A percentile compares a stretch with the other conserved stretches of the same genome.
phyloP scores from a whole-genome alignment of 148 eudicot genomes.

The Linanthus parryae region DNA sequence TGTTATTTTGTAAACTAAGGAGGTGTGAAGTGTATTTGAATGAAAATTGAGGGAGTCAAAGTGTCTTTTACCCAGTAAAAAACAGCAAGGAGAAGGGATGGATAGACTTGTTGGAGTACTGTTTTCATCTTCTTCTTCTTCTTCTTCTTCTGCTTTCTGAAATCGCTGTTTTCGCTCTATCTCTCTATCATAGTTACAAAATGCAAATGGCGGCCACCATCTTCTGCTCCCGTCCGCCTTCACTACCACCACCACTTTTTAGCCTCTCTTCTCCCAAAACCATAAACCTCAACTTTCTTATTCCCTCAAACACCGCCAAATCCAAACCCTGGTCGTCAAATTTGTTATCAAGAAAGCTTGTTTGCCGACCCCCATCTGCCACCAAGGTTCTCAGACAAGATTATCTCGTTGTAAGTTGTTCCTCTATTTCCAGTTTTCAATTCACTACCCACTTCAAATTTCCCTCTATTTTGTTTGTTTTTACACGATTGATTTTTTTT shows the following conservation, averaged over 20 bases:
- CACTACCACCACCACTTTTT: constrained; percentile 1
- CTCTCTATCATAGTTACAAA: too few species aligned
- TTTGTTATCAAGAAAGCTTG: constrained; percentile 28
- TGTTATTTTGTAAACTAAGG: too few species aligned
- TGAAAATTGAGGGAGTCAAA: too few species aligned
- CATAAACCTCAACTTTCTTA: constrained; percentile 13
- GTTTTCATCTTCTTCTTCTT: too few species aligned
- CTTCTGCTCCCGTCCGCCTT: constrained; percentile 13
- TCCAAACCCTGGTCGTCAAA: constrained; percentile 5
- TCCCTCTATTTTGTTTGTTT: background rate
- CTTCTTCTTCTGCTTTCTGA: too few species aligned
- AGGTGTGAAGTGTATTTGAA: too few species aligned
- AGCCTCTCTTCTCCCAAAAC: constrained; percentile 13
- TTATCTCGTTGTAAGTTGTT: constrained; percentile 76
- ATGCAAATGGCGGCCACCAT: constrained; percentile 36
- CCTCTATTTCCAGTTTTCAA: background rate
- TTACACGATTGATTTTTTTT: background rate
- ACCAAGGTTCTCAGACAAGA: constrained; percentile 69
- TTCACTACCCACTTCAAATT: background rate
- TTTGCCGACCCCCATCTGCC: constrained; percentile 60
- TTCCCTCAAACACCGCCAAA: constrained; percentile 18
- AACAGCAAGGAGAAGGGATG: too few species aligned
- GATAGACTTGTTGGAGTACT: too few species aligned
- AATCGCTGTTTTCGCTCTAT: too few species aligned
- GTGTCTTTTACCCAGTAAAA: too few species aligned